Base-by-base conservation (phyloP, 306 rosid genomes). In the Rubus parviflorus region DNA sequence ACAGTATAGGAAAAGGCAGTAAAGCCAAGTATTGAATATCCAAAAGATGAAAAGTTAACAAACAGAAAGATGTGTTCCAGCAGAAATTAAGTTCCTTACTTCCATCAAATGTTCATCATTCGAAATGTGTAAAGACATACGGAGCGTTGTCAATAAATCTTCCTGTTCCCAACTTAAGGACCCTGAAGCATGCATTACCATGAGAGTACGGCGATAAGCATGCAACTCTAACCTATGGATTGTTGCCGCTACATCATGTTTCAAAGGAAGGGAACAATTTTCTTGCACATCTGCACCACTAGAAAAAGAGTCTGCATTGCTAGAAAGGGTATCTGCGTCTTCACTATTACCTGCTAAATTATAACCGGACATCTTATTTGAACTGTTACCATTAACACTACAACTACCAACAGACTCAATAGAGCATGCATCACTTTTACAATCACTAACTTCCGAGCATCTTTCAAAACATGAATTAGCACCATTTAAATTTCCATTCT, bases 91-190 rank as follows among this genome's bases (percentile, higher is more conserved):
- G 69, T 76, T 79, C 77, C 83, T 81, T 77, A 75, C 58, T 75
- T 86, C 97, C 72, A 68, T 80, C 93, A 87, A 80, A 84, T 88
- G 92, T 87, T 92, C 97, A 84, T 95, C 99, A 79, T 92, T 90
- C 13, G 99, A 89, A 78, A 95, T 85, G 81, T 89, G 86, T 71
- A 95, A 97, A 76, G 91, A 84, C 73, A 85, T 86, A 53, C 99
- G 97, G 79, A 95, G 93, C 72, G 85, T 89, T 73, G 99, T 92
- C 88, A 95, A 80, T 74, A 89, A 77, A 46, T 78, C 91, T 91
- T 90, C 92, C 48, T 92, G 84, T 79, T 90, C 97, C 99, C 98
- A 95, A 81, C 90, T 95, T 85, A 95, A 83, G 87, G 91, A 86
- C 79, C 99, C 97, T 63, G 91, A 92, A 80, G 89, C 89, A 89